Base-by-base conservation (phyloP, 179 eudicot genomes). In the Carnegiea gigantea region DNA sequence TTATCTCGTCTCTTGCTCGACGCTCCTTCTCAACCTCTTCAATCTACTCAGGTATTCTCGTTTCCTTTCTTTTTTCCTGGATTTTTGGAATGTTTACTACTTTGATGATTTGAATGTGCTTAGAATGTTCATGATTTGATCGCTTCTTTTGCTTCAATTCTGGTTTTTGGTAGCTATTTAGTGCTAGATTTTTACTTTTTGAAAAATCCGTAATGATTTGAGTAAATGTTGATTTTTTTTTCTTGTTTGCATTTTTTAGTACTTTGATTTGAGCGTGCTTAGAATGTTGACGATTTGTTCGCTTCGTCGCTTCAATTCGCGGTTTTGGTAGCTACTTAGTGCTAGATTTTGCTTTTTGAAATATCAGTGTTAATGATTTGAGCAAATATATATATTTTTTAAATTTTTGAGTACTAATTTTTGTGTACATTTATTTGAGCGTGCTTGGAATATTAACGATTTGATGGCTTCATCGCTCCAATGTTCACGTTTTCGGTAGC, bases 1-100 rank as follows among this genome's bases (percentile, higher is more conserved):
- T 83, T 92, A 72, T 89, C 95, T 38, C 83, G 87, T 79, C 84
- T 92, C 81, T 87, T 92, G 76, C 87, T 89, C 70, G 90, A 86
- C 78, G 90, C 92, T 21, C 86, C 94, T 0, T 77, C 94, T 78
- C 86, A 80, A 24, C 70, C 85, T 0, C 86, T 28, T n/a, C 86
- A 87, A 49, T 85, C 79, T 49, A 83, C 89, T 81, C 83, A 78
- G 89, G 93, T 85, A 43, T 26, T 48, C 44, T 40, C 76, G 46
- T 0, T 30, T 80, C 9, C 17, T 3, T 24, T 36, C n/a, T 14
- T 4, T 73, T 67, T 6, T 62, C 1, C 5, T 62, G 20, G 0
- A 17, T 0, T n/a, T 80, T 40, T 40, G 44, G 44, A 40, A 40
- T 74, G 17, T 60, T 3, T 0, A 62, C 30, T 9, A 1, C n/a